These are phyloP conservation scores for Coprinopsis sp. DNA, from an alignment of 768 basidiomycete species.

Conservation along the genomic window DNA sequence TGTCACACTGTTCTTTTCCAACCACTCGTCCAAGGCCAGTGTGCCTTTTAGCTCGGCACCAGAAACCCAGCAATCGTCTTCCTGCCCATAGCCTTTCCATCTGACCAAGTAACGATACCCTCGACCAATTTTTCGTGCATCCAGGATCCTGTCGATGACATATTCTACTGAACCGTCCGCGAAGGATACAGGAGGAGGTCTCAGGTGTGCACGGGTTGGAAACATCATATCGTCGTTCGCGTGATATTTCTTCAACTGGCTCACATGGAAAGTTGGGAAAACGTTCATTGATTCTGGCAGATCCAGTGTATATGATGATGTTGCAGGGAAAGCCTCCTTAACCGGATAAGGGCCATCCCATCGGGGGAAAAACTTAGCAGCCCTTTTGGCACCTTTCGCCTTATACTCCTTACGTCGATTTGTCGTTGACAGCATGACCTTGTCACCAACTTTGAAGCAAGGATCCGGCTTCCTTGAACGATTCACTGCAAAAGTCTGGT, in stretches of 20 bases:
- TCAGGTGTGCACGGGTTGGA: neutral
- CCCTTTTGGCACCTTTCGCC: constrained; percentile 20
- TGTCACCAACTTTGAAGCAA: neutral
- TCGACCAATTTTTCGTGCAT: constrained; percentile 17
- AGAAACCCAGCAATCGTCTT: constrained; percentile 29
- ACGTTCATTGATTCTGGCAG: constrained; percentile 15
- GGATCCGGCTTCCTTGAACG: neutral
- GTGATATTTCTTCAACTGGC: constrained; percentile 9
- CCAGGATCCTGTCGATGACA: constrained; percentile 25
- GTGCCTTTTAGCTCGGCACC: no score
- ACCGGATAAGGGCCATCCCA: constrained; percentile 27
- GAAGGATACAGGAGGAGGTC: neutral
- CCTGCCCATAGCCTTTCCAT: constrained; percentile 26
- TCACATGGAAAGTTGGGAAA: constrained; percentile 31
- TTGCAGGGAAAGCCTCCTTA: constrained; percentile 6
- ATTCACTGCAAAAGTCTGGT: constrained; percentile 1
- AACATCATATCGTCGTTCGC: neutral
- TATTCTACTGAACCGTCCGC: constrained; percentile 13
- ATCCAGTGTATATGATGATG: constrained; percentile 25
- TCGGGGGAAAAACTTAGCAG: constrained; percentile 39
- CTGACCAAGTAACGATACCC: constrained; percentile 27
- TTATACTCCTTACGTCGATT: constrained; percentile 28
- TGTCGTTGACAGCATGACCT: constrained; percentile 27
- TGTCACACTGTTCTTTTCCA: no score
- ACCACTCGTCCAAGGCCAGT: no score